Evolutionary conservation across 441 rosid genomes (phyloP).

Genomic region (Sinapis alba): DNA sequence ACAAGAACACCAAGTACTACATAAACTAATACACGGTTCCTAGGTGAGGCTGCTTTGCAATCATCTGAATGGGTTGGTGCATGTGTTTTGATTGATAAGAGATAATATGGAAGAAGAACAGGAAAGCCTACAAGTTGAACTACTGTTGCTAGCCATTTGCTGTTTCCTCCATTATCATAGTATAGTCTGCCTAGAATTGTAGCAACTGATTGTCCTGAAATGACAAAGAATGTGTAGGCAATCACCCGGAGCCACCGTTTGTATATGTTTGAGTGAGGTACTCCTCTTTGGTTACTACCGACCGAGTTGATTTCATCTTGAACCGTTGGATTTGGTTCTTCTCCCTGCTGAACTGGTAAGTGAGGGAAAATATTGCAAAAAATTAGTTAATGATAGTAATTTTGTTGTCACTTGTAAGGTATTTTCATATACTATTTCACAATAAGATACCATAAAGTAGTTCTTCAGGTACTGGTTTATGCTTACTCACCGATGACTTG

Average conservation of each 20-base stretch:
- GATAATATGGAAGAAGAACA: constrained; percentile 35
- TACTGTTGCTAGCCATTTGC: constrained; percentile 39
- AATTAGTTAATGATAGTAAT: neutral
- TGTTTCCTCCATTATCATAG: constrained; percentile 44
- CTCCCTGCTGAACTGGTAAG: constrained; percentile 32
- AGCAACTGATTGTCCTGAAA: constrained; percentile 42
- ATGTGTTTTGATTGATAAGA: constrained; percentile 23
- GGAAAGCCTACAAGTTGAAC: constrained; percentile 43
- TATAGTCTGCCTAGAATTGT: constrained; percentile 44
- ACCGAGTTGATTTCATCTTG: constrained; percentile 9
- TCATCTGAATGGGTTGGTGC: constrained; percentile 21
- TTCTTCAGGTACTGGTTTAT: neutral
- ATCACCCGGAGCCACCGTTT: constrained; percentile 38
- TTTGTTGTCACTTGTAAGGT: neutral
- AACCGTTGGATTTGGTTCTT: constrained; percentile 22
- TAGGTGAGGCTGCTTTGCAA: constrained; percentile 4
- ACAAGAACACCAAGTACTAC: constrained; percentile 44
- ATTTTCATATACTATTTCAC: neutral
- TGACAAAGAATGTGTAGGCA: constrained; percentile 38
- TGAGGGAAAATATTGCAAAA: neutral
- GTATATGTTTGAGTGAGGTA: constrained; percentile 25
- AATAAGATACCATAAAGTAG: neutral
- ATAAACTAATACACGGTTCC: constrained; percentile 44
- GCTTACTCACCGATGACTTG: constrained; percentile 1
- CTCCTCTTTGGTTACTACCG: constrained; percentile 21